These are phyloP conservation scores for Epichloe festucae DNA, from an alignment of 2,329 filamentous ascomycete species.

Conservation along the genomic window DNA sequence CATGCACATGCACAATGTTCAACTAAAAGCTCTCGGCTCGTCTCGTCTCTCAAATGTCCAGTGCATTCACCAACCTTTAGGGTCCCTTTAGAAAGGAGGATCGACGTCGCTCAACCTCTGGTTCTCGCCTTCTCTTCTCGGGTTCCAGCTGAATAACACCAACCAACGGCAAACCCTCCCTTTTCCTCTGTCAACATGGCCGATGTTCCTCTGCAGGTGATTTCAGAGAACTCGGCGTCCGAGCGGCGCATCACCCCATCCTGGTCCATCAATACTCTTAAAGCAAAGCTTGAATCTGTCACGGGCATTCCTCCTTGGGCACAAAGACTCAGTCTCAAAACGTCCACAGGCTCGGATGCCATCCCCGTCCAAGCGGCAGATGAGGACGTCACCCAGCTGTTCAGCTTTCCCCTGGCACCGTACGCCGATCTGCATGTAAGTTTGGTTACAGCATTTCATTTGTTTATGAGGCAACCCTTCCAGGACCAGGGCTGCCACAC, in stretches of 20 bases:
- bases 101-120: background rate
- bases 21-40: background rate
- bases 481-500: conserved; percentile 1
- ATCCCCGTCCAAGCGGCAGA: conserved; percentile 55
- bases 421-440: conserved; percentile 74
- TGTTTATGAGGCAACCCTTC: conserved; percentile 5
- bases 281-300: conserved; percentile 78
- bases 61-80: background rate
- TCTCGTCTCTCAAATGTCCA: background rate
- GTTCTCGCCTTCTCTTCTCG: background rate
- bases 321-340: conserved; percentile 63
- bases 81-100: background rate
- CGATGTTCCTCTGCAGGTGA: conserved; percentile 63
- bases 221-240: conserved; percentile 63
- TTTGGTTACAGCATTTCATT: conserved; percentile 18
- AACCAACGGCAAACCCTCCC: background rate
- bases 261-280: conserved; percentile 78
- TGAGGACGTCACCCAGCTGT: conserved; percentile 57
- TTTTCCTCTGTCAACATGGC: conserved; percentile 32
- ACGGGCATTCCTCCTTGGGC: conserved; percentile 76
- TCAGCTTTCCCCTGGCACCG: conserved; percentile 51
- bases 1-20: background rate
- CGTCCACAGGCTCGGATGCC: conserved; percentile 37
- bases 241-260: conserved; percentile 87
- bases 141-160: background rate